Evolutionary conservation across 257 asterid species (phyloP).

Genomic region (Solanum appendiculatum): DNA sequence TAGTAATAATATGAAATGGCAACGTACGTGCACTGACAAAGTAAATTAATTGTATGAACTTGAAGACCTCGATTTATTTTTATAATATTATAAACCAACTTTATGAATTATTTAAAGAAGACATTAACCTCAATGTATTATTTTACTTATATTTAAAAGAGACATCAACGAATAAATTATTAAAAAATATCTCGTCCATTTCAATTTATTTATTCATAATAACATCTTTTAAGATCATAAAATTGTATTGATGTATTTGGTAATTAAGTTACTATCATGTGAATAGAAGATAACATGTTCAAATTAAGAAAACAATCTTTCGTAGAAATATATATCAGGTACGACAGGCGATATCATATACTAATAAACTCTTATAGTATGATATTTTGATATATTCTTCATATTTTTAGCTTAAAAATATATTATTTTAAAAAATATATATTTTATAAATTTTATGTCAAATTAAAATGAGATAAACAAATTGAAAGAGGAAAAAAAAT

Average conservation of each 20-base stretch:
- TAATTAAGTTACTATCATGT: neutral
- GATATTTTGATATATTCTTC: neutral
- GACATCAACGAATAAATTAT: neutral
- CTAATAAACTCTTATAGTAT: too few species aligned
- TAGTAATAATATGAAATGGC: neutral
- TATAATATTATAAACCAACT: neutral
- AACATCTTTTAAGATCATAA: too few species aligned
- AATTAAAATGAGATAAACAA: neutral
- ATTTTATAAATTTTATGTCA: neutral
- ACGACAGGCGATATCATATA: too few species aligned
- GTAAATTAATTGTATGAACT: neutral
- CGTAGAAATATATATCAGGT: too few species aligned
- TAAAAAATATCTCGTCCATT: neutral
- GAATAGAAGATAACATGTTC: too few species aligned
- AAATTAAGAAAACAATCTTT: too few species aligned
- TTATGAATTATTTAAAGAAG: neutral
- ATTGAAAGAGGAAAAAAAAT: rapidly evolving
- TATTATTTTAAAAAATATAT: neutral
- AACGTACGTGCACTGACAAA: neutral
- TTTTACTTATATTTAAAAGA: neutral
- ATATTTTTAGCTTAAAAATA: neutral
- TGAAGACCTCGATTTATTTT: neutral
- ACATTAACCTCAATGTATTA: neutral
- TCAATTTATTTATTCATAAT: too few species aligned
- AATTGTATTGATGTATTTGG: too few species aligned